Evolutionary conservation across 2,329 filamentous ascomycete species (phyloP), one percentile per base, ranked within the genome.

Genomic region (Alternaria gaisen): DNA sequence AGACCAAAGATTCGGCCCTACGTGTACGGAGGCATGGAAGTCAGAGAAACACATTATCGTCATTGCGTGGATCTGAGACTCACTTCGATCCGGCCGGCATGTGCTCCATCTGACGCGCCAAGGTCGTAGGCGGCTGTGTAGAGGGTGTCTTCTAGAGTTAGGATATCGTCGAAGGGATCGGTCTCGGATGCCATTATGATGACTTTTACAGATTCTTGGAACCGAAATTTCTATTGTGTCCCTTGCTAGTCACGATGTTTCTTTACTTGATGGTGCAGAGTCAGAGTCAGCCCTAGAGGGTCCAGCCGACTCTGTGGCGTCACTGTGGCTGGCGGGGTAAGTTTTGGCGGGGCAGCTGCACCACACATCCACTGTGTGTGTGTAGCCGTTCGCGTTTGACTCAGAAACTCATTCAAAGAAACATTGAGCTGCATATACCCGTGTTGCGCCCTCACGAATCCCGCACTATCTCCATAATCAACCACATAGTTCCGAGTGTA

Each of bases 1-100:
- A 98, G 87, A 0, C 94, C 95, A 75, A 98, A 93, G 20, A 93
- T 87, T 53, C 93, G 91, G 62, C 95, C 95, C 28, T 30, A 1
- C 28, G 0, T 11, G 28, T 11, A 30, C 28, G 9, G 28, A 30
- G 9, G 9, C 11, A 12, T 30, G 28, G 28, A 30, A 30, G 28
- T 30, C 10, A 30, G 28, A 11, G 9, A 30, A 28, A 28, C 10
- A 11, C 0, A 30, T 30, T 30, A 30, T 30, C 9, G 0, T 30
- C 28, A 30, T 10, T 30, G 9, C 28, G 1, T 30, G 9, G 28
- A 11, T 11, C 10, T 0, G 28, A 30, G 9, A 30, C 28, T 30
- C 11, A 30, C 28, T 84, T 99, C 95, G 66, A 92, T 88, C 59
- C 90, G 89, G 40, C 95, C 95, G 32, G 92, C 90, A 60, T 86